Evolutionary conservation across 208 protist species (phyloP).

Genomic region (Trypanosoma boissoni): DNA sequence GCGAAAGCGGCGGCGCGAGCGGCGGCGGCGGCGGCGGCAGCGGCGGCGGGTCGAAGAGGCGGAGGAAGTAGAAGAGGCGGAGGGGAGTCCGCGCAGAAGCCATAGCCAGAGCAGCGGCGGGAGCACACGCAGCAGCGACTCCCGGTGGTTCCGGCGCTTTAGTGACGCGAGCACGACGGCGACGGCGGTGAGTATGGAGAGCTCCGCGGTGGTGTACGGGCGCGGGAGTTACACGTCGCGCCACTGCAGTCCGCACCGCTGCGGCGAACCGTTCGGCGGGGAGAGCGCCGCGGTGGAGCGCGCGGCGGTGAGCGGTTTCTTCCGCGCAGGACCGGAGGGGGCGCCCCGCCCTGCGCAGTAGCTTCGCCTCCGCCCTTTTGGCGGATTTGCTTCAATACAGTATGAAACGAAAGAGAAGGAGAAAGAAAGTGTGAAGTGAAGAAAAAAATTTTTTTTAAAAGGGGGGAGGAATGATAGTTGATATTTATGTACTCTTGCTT

Average conservation of each 20-base stretch:
- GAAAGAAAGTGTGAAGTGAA: too few species aligned
- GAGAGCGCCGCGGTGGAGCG: not conserved
- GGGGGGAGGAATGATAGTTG: too few species aligned
- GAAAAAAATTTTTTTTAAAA: too few species aligned
- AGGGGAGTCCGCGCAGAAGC: not conserved
- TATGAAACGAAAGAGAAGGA: too few species aligned
- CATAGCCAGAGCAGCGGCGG: not conserved
- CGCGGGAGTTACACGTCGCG: conserved; percentile 27
- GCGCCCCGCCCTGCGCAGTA: too few species aligned
- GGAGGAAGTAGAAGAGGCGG: not conserved
- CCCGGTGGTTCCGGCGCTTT: not conserved
- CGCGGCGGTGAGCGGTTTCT: not conserved
- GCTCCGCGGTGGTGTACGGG: conserved; percentile 32
- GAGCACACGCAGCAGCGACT: conserved; percentile 1
- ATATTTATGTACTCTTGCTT: too few species aligned
- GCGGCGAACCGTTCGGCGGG: not conserved
- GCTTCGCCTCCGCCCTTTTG: too few species aligned
- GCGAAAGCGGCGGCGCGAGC: conserved; percentile 1
- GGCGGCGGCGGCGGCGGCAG: not conserved
- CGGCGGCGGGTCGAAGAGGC: not conserved
- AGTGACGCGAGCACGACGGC: conserved; percentile 7
- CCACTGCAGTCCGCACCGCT: not conserved
- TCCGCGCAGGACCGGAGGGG: not conserved
- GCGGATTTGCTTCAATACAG: too few species aligned
- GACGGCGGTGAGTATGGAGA: too few species aligned